A percentile compares a stretch with the other conserved stretches of the same genome.
Conservation (phyloP, 179 eudicot species). For the Beta macrorhiza region DNA sequence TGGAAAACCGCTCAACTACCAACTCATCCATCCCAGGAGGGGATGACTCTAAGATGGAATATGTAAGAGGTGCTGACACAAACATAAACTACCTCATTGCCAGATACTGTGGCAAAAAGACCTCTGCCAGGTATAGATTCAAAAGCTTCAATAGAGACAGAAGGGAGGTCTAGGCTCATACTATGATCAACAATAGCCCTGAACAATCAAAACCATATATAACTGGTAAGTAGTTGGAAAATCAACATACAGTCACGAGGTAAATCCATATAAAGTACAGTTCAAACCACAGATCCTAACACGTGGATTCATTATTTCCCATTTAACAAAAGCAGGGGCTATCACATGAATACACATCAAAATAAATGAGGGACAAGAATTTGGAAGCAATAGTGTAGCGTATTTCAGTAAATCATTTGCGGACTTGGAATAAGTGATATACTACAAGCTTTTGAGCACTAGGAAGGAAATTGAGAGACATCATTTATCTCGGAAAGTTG, state of each 20-base stretch:
- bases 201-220: constrained; percentile 28
- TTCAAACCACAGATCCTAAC: neutral
- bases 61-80: constrained; percentile 1
- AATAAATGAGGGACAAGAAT: neutral
- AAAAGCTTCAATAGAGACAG: constrained; percentile 76
- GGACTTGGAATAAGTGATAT: neutral
- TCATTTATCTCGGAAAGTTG: neutral
- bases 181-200: constrained; percentile 98
- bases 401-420: neutral
- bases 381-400: neutral
- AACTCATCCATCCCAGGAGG: neutral
- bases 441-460: neutral
- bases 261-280: neutral
- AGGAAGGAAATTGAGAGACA: neutral
- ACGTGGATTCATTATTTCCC: neutral
- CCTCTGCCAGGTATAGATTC: constrained; percentile 96
- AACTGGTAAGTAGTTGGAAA: neutral
- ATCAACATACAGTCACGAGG: neutral
- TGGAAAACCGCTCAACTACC: neutral
- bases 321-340: neutral
- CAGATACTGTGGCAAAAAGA: constrained; percentile 78
- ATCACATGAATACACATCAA: neutral
- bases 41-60: neutral
- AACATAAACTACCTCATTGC: constrained; percentile 61
- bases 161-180: constrained; percentile 69